These are phyloP conservation scores for Xylariaceae sp. DNA, from an alignment of 2,329 filamentous ascomycete species.

Conservation along the genomic window DNA sequence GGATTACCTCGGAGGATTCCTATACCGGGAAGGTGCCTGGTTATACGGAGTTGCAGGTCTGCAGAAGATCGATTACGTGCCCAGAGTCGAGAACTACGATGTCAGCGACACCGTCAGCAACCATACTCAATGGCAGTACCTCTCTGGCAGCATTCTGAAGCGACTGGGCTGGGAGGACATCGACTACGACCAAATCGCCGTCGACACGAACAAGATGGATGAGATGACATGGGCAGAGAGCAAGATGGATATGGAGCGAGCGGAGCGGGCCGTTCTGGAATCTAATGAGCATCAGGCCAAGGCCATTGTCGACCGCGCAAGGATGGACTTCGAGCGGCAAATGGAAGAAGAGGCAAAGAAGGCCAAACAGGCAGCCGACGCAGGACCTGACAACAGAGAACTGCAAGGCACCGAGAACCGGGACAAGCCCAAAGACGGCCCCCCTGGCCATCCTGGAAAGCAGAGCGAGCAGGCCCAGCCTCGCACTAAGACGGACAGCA, in stretches of 20 bases:
- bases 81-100: conserved; percentile 60
- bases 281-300: neutral
- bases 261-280: neutral
- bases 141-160: conserved; percentile 59
- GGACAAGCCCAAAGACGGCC: no score
- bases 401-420: no score
- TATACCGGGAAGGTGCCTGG: conserved; percentile 76
- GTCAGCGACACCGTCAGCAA: conserved; percentile 58
- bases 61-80: conserved; percentile 61
- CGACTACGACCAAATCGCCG: conserved; percentile 29
- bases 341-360: neutral
- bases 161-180: conserved; percentile 64
- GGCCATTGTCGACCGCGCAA: conserved; percentile 3
- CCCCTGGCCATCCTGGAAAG: neutral
- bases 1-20: conserved; percentile 80
- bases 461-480: neutral
- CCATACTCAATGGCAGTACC: conserved; percentile 62
- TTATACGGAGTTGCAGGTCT: conserved; percentile 80
- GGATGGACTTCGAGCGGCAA: conserved; percentile 2
- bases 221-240: conserved; percentile 18
- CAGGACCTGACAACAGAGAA: no score
- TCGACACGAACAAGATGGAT: conserved; percentile 24
- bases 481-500: conserved; percentile 1
- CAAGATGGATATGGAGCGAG: conserved; percentile 8
- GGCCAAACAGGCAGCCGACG: neutral